phyloP scores from a whole-genome alignment of 768 basidiomycete genomes.

The Termitomyces sp. region DNA sequence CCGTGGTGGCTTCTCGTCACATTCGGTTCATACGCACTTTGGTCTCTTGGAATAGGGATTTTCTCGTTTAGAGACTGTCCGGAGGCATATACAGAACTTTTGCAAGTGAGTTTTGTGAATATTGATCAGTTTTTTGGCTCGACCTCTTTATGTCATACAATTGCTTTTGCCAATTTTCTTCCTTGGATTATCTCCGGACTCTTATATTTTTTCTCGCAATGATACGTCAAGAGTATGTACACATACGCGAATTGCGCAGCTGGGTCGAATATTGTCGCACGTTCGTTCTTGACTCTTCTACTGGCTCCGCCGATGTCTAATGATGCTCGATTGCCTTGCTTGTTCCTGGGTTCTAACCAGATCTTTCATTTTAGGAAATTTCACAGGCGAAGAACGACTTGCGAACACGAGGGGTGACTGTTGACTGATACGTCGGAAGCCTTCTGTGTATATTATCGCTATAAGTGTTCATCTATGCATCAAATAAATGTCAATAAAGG shows the following conservation, averaged over 20 bases:
- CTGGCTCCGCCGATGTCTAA: conserved; percentile 4
- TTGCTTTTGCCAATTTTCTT: not conserved
- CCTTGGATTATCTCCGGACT: not conserved
- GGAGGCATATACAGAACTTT: conserved; percentile 69
- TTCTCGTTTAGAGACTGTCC: conserved; percentile 73
- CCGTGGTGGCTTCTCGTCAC: conserved; percentile 82
- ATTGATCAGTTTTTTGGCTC: not conserved
- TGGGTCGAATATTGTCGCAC: not conserved
- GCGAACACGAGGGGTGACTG: conserved; percentile 52
- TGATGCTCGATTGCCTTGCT: not conserved
- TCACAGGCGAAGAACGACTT: conserved; percentile 47
- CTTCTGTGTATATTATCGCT: not conserved
- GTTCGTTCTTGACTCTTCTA: not conserved
- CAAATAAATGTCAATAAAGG: no score
- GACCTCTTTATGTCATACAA: not conserved
- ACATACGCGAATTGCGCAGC: not conserved
- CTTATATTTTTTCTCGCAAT: not conserved
- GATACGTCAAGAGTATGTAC: not conserved
- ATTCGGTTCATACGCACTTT: conserved; percentile 76
- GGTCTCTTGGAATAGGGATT: conserved; percentile 72
- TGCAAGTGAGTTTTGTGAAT: conserved; percentile 39
- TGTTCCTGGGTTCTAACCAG: conserved; percentile 3
- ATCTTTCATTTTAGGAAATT: conserved; percentile 47
- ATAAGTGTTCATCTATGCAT: no score
- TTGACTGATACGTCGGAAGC: conserved; percentile 36